phyloP scores from a whole-genome alignment of 441 rosid genomes.

The Syzygium malaccense region DNA sequence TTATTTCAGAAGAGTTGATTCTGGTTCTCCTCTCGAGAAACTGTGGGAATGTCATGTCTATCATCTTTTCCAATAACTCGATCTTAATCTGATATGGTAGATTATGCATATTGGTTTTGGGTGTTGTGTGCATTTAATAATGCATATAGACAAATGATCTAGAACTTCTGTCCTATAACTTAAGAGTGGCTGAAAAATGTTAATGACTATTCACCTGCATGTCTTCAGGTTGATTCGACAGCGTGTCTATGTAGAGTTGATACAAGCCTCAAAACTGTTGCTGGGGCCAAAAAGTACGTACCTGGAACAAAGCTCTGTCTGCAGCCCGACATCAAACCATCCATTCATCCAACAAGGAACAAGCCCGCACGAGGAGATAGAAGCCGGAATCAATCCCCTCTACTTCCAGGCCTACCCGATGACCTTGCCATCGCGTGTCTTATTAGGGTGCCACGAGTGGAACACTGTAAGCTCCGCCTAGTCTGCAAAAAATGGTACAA shows the following conservation, averaged over 20 bases:
- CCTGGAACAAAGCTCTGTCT: constrained; percentile 49
- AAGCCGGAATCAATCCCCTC: constrained; percentile 38
- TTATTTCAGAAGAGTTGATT: not conserved
- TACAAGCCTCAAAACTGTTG: constrained; percentile 46
- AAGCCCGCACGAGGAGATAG: constrained; percentile 33
- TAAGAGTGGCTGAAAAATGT: not conserved
- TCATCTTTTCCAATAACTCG: not conserved
- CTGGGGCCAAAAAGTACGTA: constrained; percentile 41
- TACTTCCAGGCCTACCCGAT: constrained; percentile 49
- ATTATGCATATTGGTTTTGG: not conserved
- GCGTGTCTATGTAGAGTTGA: constrained; percentile 49
- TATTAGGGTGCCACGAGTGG: constrained; percentile 42
- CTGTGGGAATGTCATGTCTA: not conserved
- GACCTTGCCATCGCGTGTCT: constrained; percentile 56
- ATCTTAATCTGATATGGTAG: not conserved
- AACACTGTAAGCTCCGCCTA: constrained; percentile 44
- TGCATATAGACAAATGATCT: not conserved
- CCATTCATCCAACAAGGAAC: constrained; percentile 48
- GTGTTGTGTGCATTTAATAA: not conserved
- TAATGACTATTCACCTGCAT: not conserved
- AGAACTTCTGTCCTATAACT: not conserved
- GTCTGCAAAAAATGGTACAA: constrained; percentile 52
- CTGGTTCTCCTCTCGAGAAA: not conserved
- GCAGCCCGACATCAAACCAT: constrained; percentile 46
- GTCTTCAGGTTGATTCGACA: constrained; percentile 42